These are phyloP conservation scores for Elaeis guineensis DNA, from an alignment of 176 grass and related monocot genomes.

Conservation along the genomic window DNA sequence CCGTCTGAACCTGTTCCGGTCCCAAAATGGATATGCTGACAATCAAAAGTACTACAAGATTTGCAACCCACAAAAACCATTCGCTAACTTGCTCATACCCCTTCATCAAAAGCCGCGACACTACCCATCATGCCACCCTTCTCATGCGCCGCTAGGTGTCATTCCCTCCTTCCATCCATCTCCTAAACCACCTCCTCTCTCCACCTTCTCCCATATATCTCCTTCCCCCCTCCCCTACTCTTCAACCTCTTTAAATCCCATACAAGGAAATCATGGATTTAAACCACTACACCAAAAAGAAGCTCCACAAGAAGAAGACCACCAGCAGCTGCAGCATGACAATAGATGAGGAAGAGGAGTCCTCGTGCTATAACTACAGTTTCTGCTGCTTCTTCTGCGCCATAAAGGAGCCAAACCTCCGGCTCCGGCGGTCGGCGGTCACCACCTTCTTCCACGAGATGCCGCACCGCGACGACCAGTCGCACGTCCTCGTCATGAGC, in stretches of 20 bases:
- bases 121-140: constrained; percentile 2
- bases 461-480: constrained; percentile 26
- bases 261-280: neutral
- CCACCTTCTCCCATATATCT: neutral
- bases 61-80: too few relatives aligned
- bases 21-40: too few relatives aligned
- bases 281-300: constrained; percentile 3
- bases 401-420: constrained; percentile 46
- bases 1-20: too few relatives aligned
- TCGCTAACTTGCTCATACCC: too few relatives aligned
- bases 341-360: too few relatives aligned
- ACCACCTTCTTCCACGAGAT: constrained; percentile 57
- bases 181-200: neutral
- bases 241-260: neutral
- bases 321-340: constrained; percentile 2
- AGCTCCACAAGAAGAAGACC: constrained; percentile 8
- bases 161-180: neutral
- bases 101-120: constrained; percentile 13
- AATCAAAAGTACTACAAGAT: too few relatives aligned
- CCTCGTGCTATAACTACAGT: too few relatives aligned
- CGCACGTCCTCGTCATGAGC: constrained; percentile 26
- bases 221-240: neutral
- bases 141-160: constrained; percentile 10
- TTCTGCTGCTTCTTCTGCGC: constrained; percentile 64
- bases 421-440: constrained; percentile 33